phyloP scores from a whole-genome alignment of 257 asterid genomes.

The Gynochthodes officinalis region DNA sequence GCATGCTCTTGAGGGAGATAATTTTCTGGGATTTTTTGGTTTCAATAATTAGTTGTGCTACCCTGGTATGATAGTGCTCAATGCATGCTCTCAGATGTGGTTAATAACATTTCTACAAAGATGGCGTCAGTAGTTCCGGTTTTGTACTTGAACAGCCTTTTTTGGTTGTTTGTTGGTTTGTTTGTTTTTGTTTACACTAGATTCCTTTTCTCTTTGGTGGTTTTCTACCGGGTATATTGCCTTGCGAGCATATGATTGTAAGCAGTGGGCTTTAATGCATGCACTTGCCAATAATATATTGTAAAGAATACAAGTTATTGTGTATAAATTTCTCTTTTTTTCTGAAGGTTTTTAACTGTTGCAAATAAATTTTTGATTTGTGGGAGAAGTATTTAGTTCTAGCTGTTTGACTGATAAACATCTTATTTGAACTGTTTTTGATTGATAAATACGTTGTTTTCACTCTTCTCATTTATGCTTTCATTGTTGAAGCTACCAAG shows the following conservation, averaged over 20 bases:
- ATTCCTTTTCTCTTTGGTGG: not conserved
- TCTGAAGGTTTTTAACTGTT: not conserved
- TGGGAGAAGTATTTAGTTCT: not conserved
- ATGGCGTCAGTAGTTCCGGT: conserved; percentile 5
- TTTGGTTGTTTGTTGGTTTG: too few relatives aligned
- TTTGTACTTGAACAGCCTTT: not conserved
- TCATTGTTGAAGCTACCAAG: conserved; percentile 76
- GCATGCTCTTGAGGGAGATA: too few relatives aligned
- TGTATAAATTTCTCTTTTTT: not conserved
- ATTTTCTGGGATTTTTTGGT: not conserved
- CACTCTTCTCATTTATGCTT: conserved; percentile 28
- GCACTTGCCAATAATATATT: too few relatives aligned
- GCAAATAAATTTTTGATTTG: not conserved
- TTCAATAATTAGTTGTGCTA: not conserved
- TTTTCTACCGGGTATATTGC: not conserved
- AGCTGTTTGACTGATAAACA: not conserved
- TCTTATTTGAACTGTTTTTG: not conserved
- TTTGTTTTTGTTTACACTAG: not conserved
- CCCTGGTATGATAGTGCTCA: too few relatives aligned
- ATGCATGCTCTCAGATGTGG: not conserved
- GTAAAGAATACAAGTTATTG: not conserved
- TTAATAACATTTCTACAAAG: not conserved
- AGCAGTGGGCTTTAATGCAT: too few relatives aligned
- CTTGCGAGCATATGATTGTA: too few relatives aligned
- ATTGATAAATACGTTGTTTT: too few relatives aligned